phyloP scores from a whole-genome alignment of 257 asterid species.

The Solanum piurae region DNA sequence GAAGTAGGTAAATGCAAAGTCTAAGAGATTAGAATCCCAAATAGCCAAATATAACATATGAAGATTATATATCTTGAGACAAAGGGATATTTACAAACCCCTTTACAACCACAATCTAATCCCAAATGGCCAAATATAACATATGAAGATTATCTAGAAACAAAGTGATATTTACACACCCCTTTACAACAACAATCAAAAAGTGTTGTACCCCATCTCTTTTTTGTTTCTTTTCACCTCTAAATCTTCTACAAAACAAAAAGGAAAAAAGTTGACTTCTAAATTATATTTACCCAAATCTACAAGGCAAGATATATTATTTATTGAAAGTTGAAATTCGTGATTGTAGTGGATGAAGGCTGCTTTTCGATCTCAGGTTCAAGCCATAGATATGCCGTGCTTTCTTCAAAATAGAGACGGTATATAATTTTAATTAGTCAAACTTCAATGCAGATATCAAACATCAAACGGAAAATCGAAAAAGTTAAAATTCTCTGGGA shows the following conservation, averaged over 20 bases:
- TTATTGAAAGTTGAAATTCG: no score
- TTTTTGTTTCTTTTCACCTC: background rate
- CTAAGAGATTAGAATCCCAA: background rate
- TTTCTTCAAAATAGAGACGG: fast-evolving
- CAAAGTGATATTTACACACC: background rate
- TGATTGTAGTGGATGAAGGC: no score
- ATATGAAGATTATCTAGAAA: background rate
- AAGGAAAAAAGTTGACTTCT: background rate
- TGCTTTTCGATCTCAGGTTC: no score
- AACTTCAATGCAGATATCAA: no score
- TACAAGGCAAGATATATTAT: no score
- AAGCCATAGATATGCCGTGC: no score
- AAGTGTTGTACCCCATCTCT: background rate
- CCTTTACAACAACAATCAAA: background rate
- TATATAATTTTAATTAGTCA: no score
- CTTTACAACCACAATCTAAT: background rate
- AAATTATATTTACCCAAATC: background rate
- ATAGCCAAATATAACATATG: background rate
- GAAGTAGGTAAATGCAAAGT: background rate
- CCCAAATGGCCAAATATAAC: background rate
- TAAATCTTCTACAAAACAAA: background rate
- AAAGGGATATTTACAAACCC: background rate
- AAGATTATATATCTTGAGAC: background rate
- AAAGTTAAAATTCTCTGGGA: conserved; percentile 60
- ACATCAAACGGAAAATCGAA: background rate